Evolutionary conservation across 495 filamentous ascomycete species (phyloP), one percentile per base, ranked within the genome.

Genomic region (Aspergillus ellipticus): DNA sequence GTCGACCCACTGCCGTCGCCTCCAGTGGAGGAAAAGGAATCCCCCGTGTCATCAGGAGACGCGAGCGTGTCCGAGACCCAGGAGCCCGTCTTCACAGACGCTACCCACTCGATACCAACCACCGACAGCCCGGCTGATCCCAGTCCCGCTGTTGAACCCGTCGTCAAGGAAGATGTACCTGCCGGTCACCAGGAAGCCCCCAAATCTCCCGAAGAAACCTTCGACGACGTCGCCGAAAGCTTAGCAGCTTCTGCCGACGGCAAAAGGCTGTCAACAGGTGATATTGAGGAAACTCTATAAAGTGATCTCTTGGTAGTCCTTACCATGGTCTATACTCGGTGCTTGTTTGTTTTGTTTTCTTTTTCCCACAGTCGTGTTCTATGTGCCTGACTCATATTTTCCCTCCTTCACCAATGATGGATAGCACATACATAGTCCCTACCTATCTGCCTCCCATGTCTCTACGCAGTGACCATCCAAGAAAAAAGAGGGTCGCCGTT

Each of bases 241-340:
- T 46, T 69, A 47, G 26, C 70, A 37, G 66, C 68, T 3, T 51
- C 65, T 16, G 68, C 68, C 9, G 65, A 74, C 42, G 71, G 61
- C 24, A 74, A 76, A 64, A 65, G 35, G 43, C 2, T 41, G 5
- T 72, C 70, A 11, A 68, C 74, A 16, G 64, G 64, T 31, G 56
- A 65, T 1, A 39, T 39, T n/a, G 35, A n/a, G 4, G 35, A 39
- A 15, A n/a, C 13, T 13, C 10, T 15, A 13, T 39, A 13, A 39
- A 39, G 35, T 39, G n/a, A n/a, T 13, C n/a, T 15, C 11, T 39
- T 43, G 22, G 37, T 41, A 29, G 22, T 26, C 24, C 9, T 33
- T 16, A 13, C 16, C n/a, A 42, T 20, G 13, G n/a, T 17, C 51
- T 21, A 2, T 39, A 13, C 41, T 19, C 41, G 22, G 52, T 49